Conservation (phyloP, 768 basidiomycete genomes). For the Boletus subparvulus region DNA sequence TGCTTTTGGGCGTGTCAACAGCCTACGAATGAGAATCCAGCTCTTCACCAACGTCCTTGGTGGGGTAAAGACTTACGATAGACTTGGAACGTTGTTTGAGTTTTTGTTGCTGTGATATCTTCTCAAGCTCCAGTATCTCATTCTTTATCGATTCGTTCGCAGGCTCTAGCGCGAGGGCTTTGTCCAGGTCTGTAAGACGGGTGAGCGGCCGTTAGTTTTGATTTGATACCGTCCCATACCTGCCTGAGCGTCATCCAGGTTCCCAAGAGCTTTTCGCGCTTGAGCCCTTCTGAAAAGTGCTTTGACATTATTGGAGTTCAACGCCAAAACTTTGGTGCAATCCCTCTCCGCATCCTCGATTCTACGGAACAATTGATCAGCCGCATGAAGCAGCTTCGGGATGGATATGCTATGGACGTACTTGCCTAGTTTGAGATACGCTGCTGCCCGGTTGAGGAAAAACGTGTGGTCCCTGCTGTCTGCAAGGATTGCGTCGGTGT, state of each 20-base stretch:
- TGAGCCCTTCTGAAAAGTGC: slow-evolving; percentile 78
- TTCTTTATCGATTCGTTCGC: slow-evolving; percentile 58
- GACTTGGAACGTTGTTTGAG: slow-evolving; percentile 38
- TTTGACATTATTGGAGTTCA: slow-evolving; percentile 67
- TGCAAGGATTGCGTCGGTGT: slow-evolving; percentile 75
- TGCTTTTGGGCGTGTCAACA: not conserved
- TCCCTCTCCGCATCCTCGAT: slow-evolving; percentile 80
- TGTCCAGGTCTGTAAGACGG: slow-evolving; percentile 52
- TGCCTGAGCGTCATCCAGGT: slow-evolving; percentile 54
- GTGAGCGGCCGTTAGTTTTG: not conserved
- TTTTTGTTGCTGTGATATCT: slow-evolving; percentile 34
- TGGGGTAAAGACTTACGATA: slow-evolving; percentile 11
- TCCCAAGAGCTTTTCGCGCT: slow-evolving; percentile 58
- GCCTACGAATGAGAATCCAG: slow-evolving; percentile 13
- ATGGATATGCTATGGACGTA: slow-evolving; percentile 44
- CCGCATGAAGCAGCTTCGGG: not conserved
- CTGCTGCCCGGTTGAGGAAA: slow-evolving; percentile 85
- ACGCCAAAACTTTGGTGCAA: slow-evolving; percentile 60
- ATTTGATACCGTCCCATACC: slow-evolving; percentile 39
- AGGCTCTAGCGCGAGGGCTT: slow-evolving; percentile 61
- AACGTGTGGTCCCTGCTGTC: slow-evolving; percentile 73
- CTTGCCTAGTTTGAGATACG: slow-evolving; percentile 95
- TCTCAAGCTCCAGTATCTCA: slow-evolving; percentile 56
- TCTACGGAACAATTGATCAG: slow-evolving; percentile 38
- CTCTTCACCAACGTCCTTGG: not conserved